Evolutionary conservation across 371 early-diverging fungal species (phyloP).

Genomic region (Mucor plumbeus): DNA sequence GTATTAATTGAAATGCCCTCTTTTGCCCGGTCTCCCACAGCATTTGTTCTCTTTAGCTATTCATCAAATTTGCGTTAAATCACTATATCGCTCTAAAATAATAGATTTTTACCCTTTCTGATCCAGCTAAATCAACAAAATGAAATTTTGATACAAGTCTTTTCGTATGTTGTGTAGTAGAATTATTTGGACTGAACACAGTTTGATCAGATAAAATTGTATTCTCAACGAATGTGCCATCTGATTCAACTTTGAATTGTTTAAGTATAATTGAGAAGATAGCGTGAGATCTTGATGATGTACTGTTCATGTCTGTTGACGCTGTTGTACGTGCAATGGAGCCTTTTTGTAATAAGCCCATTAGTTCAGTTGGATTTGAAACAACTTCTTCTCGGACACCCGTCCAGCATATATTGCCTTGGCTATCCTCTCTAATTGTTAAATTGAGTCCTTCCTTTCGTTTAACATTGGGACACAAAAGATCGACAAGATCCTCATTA

Average conservation of each 20-base stretch:
- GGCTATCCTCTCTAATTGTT: constrained; percentile 88
- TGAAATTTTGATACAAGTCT: constrained; percentile 80
- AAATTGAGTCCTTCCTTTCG: constrained; percentile 48
- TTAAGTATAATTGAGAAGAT: constrained; percentile 90
- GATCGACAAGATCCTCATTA: constrained; percentile 93
- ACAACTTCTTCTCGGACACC: constrained; percentile 87
- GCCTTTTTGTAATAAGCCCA: constrained; percentile 73
- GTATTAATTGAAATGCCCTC: constrained; percentile 99
- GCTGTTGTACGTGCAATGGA: constrained; percentile 89
- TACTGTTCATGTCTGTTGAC: constrained; percentile 95
- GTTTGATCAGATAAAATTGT: constrained; percentile 7
- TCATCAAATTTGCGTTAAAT: constrained; percentile 16
- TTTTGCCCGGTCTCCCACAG: constrained; percentile 92
- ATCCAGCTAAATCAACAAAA: constrained; percentile 99
- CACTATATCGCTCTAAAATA: no score
- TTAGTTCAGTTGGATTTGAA: constrained; percentile 67
- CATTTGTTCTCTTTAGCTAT: constrained; percentile 91
- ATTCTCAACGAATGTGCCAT: neutral
- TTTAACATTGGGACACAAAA: constrained; percentile 67
- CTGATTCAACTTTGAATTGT: constrained; percentile 38
- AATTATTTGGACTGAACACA: neutral
- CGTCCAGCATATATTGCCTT: constrained; percentile 88
- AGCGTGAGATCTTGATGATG: constrained; percentile 97
- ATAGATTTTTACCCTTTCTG: constrained; percentile 77
- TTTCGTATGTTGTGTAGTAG: constrained; percentile 5